A percentile compares a stretch with the other conserved stretches of the same genome.
These are phyloP conservation scores for Simplicillium aogashimaense DNA, from an alignment of 2,329 filamentous ascomycete genomes.

Conservation along the genomic window DNA sequence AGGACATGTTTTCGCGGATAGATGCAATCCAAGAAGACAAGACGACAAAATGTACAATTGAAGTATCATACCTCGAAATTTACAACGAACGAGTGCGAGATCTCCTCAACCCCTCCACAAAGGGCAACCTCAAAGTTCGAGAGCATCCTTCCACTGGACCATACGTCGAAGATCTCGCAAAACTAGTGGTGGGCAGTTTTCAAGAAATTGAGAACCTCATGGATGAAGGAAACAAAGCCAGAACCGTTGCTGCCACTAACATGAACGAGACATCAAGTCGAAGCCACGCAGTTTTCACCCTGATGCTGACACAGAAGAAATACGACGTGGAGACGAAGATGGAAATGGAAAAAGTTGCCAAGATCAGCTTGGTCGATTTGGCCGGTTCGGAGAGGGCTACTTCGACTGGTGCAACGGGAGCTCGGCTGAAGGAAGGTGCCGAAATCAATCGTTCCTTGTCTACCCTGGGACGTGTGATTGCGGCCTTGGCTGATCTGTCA, in stretches of 20 bases:
- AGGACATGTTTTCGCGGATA: conserved; percentile 94
- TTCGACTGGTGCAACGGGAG: conserved; percentile 94
- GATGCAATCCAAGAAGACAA: conserved; percentile 58
- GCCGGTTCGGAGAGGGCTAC: conserved; percentile 94
- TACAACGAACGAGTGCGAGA: conserved; percentile 98
- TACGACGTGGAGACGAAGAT: conserved; percentile 88
- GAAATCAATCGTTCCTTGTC: conserved; percentile 97
- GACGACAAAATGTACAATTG: conserved; percentile 79
- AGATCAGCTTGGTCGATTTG: conserved; percentile 95
- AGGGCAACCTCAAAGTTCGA: conserved; percentile 92
- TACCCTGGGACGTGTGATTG: conserved; percentile 94
- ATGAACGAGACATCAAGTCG: conserved; percentile 99
- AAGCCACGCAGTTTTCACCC: conserved; percentile 95
- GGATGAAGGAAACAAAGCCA: conserved; percentile 98
- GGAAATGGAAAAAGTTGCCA: conserved; percentile 95
- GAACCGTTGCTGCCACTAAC: conserved; percentile 96
- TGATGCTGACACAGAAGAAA: conserved; percentile 90
- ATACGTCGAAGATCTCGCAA: conserved; percentile 95
- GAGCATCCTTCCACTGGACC: conserved; percentile 96
- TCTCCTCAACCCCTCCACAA: conserved; percentile 87
- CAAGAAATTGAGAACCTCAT: conserved; percentile 94
- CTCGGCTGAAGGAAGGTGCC: conserved; percentile 90
- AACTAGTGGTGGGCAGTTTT: conserved; percentile 87
- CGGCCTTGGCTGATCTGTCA: conserved; percentile 83
- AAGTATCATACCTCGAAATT: conserved; percentile 97